Percentiles rank a stretch among this genome's conserved stretches.
Evolutionary conservation across 169 alveolate genomes (phyloP).

Genomic region (Ichthyophthirius multifiliis): DNA sequence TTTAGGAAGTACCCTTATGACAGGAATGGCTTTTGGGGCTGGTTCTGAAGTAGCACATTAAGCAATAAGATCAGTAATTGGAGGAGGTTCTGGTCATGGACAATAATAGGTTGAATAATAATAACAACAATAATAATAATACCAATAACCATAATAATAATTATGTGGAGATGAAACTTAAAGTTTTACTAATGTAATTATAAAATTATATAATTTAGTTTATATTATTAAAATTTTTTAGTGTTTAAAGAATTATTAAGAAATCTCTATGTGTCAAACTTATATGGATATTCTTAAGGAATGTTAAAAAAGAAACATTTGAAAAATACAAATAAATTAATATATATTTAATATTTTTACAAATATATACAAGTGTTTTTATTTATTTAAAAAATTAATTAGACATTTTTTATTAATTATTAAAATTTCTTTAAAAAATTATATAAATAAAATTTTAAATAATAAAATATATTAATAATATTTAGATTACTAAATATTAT

Average conservation of each 20-base stretch:
- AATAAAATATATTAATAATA: too few species aligned
- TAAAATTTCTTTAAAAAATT: too few species aligned
- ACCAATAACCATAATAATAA: background rate
- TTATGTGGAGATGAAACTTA: slow-evolving; percentile 11
- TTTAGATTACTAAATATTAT: too few species aligned
- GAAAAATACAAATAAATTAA: too few species aligned
- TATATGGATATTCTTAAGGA: slow-evolving; percentile 12
- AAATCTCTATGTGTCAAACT: slow-evolving; percentile 12
- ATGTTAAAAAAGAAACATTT: slow-evolving; percentile 42
- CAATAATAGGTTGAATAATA: background rate
- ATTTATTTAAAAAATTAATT: too few species aligned
- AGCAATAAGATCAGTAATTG: slow-evolving; percentile 56
- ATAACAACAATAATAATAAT: slow-evolving; percentile 18
- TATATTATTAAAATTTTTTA: background rate
- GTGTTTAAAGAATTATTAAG: background rate
- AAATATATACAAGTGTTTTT: too few species aligned
- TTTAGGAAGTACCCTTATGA: slow-evolving; percentile 50
- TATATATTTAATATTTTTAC: too few species aligned
- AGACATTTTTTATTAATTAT: too few species aligned
- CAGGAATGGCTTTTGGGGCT: slow-evolving; percentile 73
- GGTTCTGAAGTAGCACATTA: slow-evolving; percentile 69
- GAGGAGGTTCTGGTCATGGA: slow-evolving; percentile 31
- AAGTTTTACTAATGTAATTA: background rate
- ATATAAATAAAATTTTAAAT: too few species aligned
- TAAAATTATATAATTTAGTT: background rate